Percentiles rank a stretch among this genome's conserved stretches.
phyloP scores from a whole-genome alignment of 352 stramenopile genomes.

The Globisporangium spiculum region DNA sequence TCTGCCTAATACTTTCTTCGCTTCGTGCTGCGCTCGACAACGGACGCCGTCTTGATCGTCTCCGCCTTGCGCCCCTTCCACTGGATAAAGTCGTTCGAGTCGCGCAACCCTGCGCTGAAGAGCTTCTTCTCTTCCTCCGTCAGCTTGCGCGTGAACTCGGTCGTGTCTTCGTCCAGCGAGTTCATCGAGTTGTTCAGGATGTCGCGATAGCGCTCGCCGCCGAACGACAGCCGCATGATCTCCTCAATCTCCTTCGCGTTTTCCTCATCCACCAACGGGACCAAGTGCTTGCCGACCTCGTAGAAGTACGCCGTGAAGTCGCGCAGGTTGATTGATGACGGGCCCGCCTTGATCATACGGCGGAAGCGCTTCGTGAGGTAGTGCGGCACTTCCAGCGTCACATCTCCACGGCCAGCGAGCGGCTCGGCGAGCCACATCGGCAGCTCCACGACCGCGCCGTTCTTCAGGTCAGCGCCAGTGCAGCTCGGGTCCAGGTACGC shows the following conservation, averaged over 20 bases:
- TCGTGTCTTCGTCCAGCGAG: conserved; percentile 79
- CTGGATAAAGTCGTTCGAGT: conserved; percentile 70
- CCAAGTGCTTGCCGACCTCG: conserved; percentile 58
- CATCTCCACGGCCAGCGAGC: conserved; percentile 48
- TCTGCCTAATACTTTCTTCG: conserved; percentile 38
- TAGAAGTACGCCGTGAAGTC: conserved; percentile 77
- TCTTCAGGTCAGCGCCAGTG: conserved; percentile 40
- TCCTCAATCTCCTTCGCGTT: conserved; percentile 63
- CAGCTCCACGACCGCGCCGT: conserved; percentile 56
- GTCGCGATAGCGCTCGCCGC: conserved; percentile 69
- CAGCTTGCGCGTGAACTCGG: conserved; percentile 60
- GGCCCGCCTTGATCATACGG: conserved; percentile 77
- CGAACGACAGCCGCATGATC: conserved; percentile 74
- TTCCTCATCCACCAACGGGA: conserved; percentile 47
- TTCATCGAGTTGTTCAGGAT: conserved; percentile 86
- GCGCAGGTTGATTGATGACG: conserved; percentile 68
- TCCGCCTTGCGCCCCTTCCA: conserved; percentile 78
- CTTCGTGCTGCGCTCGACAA: conserved; percentile 62
- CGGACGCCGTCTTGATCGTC: conserved; percentile 48
- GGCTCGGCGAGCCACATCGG: conserved; percentile 74
- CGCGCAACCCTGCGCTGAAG: conserved; percentile 57
- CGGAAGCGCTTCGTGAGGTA: conserved; percentile 74
- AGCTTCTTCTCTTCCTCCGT: conserved; percentile 35
- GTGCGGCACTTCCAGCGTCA: conserved; percentile 52
- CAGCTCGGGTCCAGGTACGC: conserved; percentile 77